Evolutionary conservation across 768 basidiomycete species (phyloP), one percentile per base, ranked within the genome.

Genomic region (Lactarius trivialis): DNA sequence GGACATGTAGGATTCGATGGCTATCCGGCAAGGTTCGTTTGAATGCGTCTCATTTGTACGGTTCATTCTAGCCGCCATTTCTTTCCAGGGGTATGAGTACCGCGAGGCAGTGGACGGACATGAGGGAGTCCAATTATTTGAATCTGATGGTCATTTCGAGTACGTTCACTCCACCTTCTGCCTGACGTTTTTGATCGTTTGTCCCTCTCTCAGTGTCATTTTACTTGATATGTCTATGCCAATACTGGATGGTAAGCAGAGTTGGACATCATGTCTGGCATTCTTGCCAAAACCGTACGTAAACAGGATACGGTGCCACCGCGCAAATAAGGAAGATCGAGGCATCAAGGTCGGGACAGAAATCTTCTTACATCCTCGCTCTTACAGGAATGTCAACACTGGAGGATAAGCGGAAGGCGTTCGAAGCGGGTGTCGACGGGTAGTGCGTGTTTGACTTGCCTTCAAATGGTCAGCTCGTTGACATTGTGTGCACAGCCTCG

Each of bases 141-240:
- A 80, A 61, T 68, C 80, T 11, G 81, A 89, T 24, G 87, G 90
- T 4, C 87, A 86, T 45, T 97, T 95, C 70, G 93, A 97, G 93
- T 94, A 71, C 64, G 89, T 79, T 17, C 36, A 9, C 24, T 30
- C 19, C 19, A 37, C 56, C 5, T 58, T n/a, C 50, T 2, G 21
- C 51, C 6, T 24, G 37, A 33, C 8, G 6, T 43, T 5, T 57
- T 26, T 56, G 15, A 43, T 30, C 43, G 58, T 67, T 21, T 32
- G 17, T 15, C n/a, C 57, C 51, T 64, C 63, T 56, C 54, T 32
- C 68, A 95, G 93, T 64, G 83, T 93, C 36, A 87, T 95, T 37
- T 79, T 95, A 15, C 76, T 97, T 62, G 94, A 97, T 73, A 76
- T 97, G 60, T 93, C 91, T 1, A 97, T 97, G 94, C 95, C 93